phyloP scores from a whole-genome alignment of 2,329 filamentous ascomycete genomes.

The Fusarium torulosum region DNA sequence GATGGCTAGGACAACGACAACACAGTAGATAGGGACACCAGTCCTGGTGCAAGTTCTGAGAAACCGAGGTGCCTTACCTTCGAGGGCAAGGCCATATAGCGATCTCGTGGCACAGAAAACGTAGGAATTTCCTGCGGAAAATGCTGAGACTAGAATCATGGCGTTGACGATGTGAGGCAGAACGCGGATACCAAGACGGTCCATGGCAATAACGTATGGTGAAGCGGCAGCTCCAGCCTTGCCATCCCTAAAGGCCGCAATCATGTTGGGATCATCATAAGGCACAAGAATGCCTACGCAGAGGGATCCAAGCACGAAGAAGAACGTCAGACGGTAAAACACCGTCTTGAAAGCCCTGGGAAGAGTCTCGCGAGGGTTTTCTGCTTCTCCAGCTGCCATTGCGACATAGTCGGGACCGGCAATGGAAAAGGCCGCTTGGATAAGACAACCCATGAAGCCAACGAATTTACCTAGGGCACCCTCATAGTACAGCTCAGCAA shows the following conservation, averaged over 20 bases:
- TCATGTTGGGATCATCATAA: constrained; percentile 73
- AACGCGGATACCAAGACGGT: constrained; percentile 70
- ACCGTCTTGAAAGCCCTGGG: constrained; percentile 82
- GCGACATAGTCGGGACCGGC: constrained; percentile 76
- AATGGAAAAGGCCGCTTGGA: constrained; percentile 76
- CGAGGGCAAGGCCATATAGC: constrained; percentile 75
- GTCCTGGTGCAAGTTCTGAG: constrained; percentile 70
- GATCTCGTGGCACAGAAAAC: constrained; percentile 76
- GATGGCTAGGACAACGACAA: constrained; percentile 73
- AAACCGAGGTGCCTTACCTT: constrained; percentile 73
- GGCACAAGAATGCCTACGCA: constrained; percentile 79
- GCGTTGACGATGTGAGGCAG: constrained; percentile 81
- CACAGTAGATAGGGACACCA: constrained; percentile 82
- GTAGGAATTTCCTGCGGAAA: constrained; percentile 75
- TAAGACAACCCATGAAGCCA: constrained; percentile 81
- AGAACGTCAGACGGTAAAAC: constrained; percentile 80
- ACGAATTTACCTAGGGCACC: constrained; percentile 74
- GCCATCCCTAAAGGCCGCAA: constrained; percentile 68
- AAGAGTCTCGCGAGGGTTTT: constrained; percentile 77
- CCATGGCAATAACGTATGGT: constrained; percentile 76
- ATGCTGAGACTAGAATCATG: constrained; percentile 75
- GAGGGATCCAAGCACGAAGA: constrained; percentile 81
- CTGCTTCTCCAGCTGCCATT: constrained; percentile 77
- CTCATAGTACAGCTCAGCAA: constrained; percentile 72
- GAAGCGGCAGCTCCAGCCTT: constrained; percentile 77